Evolutionary conservation across 2,329 filamentous ascomycete genomes (phyloP), one percentile per base, ranked within the genome.

Genomic region (Xylaria multiplex): DNA sequence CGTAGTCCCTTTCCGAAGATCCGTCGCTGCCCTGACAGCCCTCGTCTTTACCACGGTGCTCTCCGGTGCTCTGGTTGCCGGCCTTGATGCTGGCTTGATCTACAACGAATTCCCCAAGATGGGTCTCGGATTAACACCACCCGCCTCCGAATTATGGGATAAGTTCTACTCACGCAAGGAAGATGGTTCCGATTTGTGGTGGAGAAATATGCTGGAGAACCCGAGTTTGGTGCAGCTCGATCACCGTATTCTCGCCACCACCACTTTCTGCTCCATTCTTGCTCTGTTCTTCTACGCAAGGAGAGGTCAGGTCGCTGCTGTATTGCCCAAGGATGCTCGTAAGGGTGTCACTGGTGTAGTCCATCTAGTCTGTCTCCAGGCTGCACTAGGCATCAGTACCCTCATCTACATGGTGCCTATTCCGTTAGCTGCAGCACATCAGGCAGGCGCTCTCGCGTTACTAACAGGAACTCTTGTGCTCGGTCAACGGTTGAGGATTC

Each of bases 81-180:
- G 96, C 37, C 89, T 99, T 14, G 96, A 99, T 77, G 96, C 96
- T 8, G 96, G 96, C 8, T 85, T 99, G 63, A 98, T 99, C 80
- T 99, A 99, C 84, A 99, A 99, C 78, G 93, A 99, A 79, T 98
- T 99, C 79, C 96, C 96, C 6, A 92, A 87, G 80, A 99, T 99
- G 96, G 96, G 96, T 8, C 80, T 88, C 3, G 93, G 93, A 11
- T 82, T 97, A 24, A 85, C 93, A 0, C 95, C 95, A 1, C 95
- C 95, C 0, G 88, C 86, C 75, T 85, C 88, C 9, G 95, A 98
- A 81, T 88, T 98, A 37, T 93, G 93, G 79, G 90, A 95, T 75
- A 83, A 87, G 43, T 96, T 93, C 82, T 97, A 97, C 85, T 90
- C 89, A 64, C 91, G 93, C 74, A 87, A 86, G 64, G 84, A 90